A percentile compares a stretch with the other conserved stretches of the same genome.
Evolutionary conservation across 495 filamentous ascomycete genomes (phyloP).

Genomic region (Amphirosellinia nigrospora): DNA sequence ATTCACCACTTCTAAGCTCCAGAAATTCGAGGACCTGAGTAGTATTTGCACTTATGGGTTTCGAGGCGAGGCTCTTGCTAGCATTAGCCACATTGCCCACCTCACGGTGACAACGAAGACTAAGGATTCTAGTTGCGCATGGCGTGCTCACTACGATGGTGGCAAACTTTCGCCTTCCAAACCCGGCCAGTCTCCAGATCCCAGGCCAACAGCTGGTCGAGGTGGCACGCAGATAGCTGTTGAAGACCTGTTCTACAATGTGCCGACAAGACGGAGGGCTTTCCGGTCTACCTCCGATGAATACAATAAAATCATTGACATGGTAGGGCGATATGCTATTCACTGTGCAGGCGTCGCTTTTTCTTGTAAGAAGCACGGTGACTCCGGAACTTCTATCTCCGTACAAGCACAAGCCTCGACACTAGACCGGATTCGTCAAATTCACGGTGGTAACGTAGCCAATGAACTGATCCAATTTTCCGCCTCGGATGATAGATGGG

Average conservation of each 20-base stretch:
- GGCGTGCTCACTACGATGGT: constrained; percentile 83
- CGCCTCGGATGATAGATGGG: constrained; percentile 74
- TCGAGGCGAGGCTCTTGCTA: constrained; percentile 93
- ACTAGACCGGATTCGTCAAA: constrained; percentile 84
- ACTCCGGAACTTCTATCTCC: constrained; percentile 79
- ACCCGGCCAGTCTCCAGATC: constrained; percentile 88
- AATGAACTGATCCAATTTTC: constrained; percentile 86
- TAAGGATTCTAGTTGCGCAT: constrained; percentile 86
- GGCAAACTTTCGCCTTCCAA: constrained; percentile 86
- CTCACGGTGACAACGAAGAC: constrained; percentile 94
- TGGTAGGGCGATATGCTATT: constrained; percentile 93
- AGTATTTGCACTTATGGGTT: constrained; percentile 97
- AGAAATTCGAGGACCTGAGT: constrained; percentile 91
- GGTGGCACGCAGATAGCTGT: constrained; percentile 96
- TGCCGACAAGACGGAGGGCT: constrained; percentile 84
- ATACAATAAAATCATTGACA: constrained; percentile 96
- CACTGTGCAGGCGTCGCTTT: constrained; percentile 92
- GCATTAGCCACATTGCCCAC: constrained; percentile 98
- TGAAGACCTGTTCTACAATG: constrained; percentile 97
- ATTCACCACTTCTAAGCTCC: constrained; percentile 96
- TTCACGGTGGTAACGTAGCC: constrained; percentile 84
- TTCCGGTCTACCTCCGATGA: constrained; percentile 94
- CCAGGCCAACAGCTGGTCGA: constrained; percentile 88
- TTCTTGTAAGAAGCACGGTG: constrained; percentile 95
- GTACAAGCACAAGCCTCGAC: constrained; percentile 73